Evolutionary conservation across 78 protist species (phyloP), one percentile per base, ranked within the genome.

Genomic region (Cavenderia fasciculata): DNA sequence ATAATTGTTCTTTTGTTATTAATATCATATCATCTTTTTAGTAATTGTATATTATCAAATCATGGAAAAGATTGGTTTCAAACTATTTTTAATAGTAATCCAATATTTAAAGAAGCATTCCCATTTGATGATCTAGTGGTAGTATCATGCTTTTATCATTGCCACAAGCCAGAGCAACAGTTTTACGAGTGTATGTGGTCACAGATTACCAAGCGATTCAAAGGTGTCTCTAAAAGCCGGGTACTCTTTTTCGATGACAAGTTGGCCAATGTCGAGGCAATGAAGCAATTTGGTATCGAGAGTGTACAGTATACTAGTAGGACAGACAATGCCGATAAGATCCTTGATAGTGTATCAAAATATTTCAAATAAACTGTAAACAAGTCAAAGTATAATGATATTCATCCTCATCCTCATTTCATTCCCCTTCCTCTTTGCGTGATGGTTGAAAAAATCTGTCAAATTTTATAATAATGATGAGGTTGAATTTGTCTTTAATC

Each of bases 61-160:
- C 72, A 63, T 63, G 72, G 47, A 16, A 36, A 63, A 21, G 72
- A 36, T 63, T 63, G 72, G 72, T 63, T 63, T 21, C 33, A 36
- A 8, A 11, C 33, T 38, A 63, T 63, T 3, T 40, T 16, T 63
- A n/a, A 63, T 11, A 63, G 72, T 63, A 47, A 63, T 27, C 43
- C 72, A 19, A 27, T 63, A 47, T 63, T 63, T 40, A 40, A 19
- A 21, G 47, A 31, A 40, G 2, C 47, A 38, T 63, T 63, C 72
- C 72, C 72, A 21, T 2, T 38, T 40, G 10, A 33, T 4, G 47
- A 63, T 7, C 33, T 6, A 63, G 6, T 63, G 72, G 25, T 63
- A 4, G 8, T 63, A 21, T 63, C 72, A 11, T 63, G 21, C n/a
- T 10, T n/a, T 11, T 4, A 38, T 2, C 51, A 27, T 40, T 40